Evolutionary conservation across 2,329 filamentous ascomycete genomes (phyloP).

Genomic region (Nigrospora oryzae): DNA sequence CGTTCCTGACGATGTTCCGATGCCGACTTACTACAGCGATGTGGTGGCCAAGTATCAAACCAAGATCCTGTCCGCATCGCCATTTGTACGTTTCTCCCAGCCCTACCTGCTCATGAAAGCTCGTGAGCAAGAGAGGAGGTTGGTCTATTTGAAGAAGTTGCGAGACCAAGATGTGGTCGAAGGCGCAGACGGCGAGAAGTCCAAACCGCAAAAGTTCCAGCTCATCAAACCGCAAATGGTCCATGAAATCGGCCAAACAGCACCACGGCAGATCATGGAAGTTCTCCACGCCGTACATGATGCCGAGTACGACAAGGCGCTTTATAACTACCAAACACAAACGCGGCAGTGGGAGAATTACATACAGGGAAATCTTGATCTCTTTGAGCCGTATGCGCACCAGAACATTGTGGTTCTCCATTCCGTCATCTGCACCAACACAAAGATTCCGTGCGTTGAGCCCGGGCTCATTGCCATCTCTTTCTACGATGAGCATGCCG

Average conservation of each 20-base stretch:
- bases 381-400: conserved; percentile 92
- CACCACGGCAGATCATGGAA: conserved; percentile 81
- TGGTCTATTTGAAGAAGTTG: conserved; percentile 74
- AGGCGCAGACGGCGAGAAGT: conserved; percentile 49
- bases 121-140: conserved; percentile 77
- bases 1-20: conserved; percentile 69
- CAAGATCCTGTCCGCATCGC: conserved; percentile 87
- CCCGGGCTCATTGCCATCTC: conserved; percentile 84
- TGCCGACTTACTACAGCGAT: conserved; percentile 89
- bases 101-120: conserved; percentile 90
- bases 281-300: conserved; percentile 92
- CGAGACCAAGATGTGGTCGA: conserved; percentile 66
- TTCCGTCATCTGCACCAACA: conserved; percentile 87
- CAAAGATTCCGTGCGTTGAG: conserved; percentile 86
- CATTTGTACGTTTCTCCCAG: conserved; percentile 91
- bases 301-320: conserved; percentile 90
- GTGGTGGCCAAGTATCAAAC: conserved; percentile 91
- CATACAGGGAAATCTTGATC: conserved; percentile 74
- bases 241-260: conserved; percentile 69
- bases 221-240: conserved; percentile 96
- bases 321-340: conserved; percentile 90
- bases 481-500: conserved; percentile 87
- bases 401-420: conserved; percentile 94
- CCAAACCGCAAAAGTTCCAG: conserved; percentile 66
- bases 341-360: conserved; percentile 96